phyloP scores from a whole-genome alignment of 176 grass and related monocot species.

The Zoysia pacifica region DNA sequence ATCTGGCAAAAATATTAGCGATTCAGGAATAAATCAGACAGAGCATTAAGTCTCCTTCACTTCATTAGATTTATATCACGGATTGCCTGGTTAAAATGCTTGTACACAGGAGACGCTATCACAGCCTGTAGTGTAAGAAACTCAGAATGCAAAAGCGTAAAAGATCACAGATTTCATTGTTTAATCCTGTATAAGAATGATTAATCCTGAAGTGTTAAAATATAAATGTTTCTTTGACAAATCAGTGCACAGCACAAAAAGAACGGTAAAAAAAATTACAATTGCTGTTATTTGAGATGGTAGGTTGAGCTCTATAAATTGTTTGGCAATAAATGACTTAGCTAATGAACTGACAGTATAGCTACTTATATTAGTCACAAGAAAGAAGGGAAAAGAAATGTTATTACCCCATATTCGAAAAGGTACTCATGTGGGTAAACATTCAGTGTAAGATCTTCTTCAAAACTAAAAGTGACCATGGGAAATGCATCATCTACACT shows the following conservation, averaged over 20 bases:
- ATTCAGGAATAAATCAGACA: background rate
- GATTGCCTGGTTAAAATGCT: background rate
- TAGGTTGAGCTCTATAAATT: background rate
- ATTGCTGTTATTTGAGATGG: background rate
- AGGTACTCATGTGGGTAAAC: conserved; percentile 96
- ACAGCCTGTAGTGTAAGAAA: background rate
- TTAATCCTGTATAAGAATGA: background rate
- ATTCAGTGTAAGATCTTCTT: conserved; percentile 63
- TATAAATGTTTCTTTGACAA: background rate
- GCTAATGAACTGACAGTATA: background rate
- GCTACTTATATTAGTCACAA: conserved; percentile 1
- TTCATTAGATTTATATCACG: background rate
- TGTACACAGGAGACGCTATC: background rate
- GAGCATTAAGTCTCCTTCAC: background rate
- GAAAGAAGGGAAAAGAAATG: conserved; percentile 18
- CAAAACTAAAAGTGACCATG: conserved; percentile 71
- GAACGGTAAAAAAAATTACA: background rate
- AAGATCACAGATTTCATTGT: background rate
- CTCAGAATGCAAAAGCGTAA: background rate
- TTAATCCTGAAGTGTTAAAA: background rate
- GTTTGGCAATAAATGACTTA: background rate
- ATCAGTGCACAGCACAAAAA: background rate
- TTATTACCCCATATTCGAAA: conserved; percentile 80
- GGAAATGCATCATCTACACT: conserved; percentile 91
- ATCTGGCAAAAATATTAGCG: background rate